Evolutionary conservation across 1,284 basidiomycete genomes (phyloP), one percentile per base, ranked within the genome.

Genomic region (Mycena citricolor): DNA sequence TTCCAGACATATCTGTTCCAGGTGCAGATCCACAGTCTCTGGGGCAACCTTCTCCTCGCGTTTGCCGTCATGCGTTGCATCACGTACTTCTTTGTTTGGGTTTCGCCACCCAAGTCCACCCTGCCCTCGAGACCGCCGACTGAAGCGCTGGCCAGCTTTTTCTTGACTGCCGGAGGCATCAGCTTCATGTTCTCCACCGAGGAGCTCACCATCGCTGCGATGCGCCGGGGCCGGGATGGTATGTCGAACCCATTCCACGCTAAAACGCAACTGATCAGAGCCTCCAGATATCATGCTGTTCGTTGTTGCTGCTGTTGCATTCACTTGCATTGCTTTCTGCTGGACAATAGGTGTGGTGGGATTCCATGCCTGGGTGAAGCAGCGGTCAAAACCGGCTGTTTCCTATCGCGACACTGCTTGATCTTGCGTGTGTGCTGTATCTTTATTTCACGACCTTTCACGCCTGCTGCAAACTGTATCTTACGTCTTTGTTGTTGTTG

Each of bases 51-150:
- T n/a, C 80, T 98, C n/a, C 76, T 86, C 20, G 86, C 74, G 2
- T 94, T 90, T 62, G 76, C 85, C 2, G 68, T 87, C 12, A 66
- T 93, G 45, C 79, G 92, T 31, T 90, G 82, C 61, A 57, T 92
- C 32, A 98, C 94, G 4, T 98, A 98, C 67, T 91, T 94, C 68
- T 93, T 97, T 78, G 76, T 97, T 34, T 97, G 88, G 87, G 73
- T 97, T 37, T 76, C 80, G 23, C 85, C 86, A 13, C 83, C 84
- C 11, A 71, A 73, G 11, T 90, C 86, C 2, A 75, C 86, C 16
- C 74, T 93, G 8, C 94, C 95, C 2, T 90, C 88, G n/a, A 81
- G 94, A 5, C 94, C 94, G 1, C 94, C 94, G 0, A 97, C 94
- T 0, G 94, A 98, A 70, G 87, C 90, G 1, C 66, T 98, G 33